Conservation (phyloP, 2,329 filamentous ascomycete species). For the Botrytis tulipae region DNA sequence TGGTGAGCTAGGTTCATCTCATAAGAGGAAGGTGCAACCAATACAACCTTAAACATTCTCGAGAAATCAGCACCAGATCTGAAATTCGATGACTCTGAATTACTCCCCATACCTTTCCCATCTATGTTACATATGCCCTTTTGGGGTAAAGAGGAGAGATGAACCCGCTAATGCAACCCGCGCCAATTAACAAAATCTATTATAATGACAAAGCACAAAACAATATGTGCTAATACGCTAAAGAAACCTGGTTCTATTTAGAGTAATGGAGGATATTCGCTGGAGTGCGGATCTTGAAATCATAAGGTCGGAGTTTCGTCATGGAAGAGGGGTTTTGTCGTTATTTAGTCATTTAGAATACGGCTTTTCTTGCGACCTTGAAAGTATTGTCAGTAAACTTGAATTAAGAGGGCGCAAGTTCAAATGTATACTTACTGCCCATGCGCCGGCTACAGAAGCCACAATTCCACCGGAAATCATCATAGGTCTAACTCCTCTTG, state of each 20-base stretch:
- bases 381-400: conserved; percentile 26
- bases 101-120: conserved; percentile 27
- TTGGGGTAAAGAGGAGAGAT: conserved; percentile 39
- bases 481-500: conserved; percentile 85
- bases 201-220: conserved; percentile 34
- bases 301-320: conserved; percentile 12
- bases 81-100: conserved; percentile 25
- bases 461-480: conserved; percentile 91
- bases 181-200: conserved; percentile 36
- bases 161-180: conserved; percentile 40
- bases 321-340: background rate
- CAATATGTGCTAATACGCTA: conserved; percentile 36
- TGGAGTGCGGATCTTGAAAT: conserved; percentile 14
- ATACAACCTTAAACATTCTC: background rate
- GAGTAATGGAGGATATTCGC: conserved; percentile 14
- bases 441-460: conserved; percentile 77
- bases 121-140: conserved; percentile 39
- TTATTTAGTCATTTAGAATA: conserved; percentile 43
- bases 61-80: background rate
- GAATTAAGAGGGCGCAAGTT: background rate
- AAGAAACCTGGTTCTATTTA: conserved; percentile 23
- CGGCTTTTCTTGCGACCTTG: conserved; percentile 50
- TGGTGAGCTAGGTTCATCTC: background rate
- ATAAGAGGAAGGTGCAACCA: conserved; percentile 2
- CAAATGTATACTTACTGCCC: conserved; percentile 69